Base-by-base conservation (phyloP, 495 filamentous ascomycete genomes). In the Aspergillus avenaceus region DNA sequence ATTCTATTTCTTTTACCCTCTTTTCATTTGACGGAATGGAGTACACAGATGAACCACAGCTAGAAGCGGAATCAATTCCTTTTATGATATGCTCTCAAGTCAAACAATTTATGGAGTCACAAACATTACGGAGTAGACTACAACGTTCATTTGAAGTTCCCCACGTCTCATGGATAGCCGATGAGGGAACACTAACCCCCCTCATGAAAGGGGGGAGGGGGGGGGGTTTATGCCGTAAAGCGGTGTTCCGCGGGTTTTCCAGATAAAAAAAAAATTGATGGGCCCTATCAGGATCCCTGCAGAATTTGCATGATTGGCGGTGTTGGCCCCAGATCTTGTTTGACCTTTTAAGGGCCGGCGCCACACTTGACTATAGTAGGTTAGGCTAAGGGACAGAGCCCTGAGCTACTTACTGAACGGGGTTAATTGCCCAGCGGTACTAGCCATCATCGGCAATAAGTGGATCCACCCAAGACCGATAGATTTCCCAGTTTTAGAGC, bases 231-330 rank as follows among this genome's bases (percentile, higher is more conserved):
- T n/a, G n/a, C n/a, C n/a, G n/a, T n/a, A n/a, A n/a, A n/a, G n/a
- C n/a, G n/a, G n/a, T n/a, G n/a, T 38, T 38, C 34, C 34, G 16
- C 21, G 16, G 34, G 34, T 38, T 38, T 38, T 21, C 34, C 16
- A 21, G 34, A 21, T 38, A 14, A 38, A 14, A 16, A n/a, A n/a
- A 36, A 38, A 3, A 19, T 21, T 11, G 16, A 19, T 19, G 16
- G 14, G 6, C 34, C 34, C 21, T 38, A 38, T 38, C 34, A 38
- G 7, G 16, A 38, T 27, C 42, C 42, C 42, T 45, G 42, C 42
- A 45, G 42, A 45, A 31, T 19, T 8, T 18, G 23, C 13, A 13
- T 45, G 42, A 45, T 45, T 45, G 42, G 42, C 42, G 26, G 34
- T 21, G 14, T 18, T 31, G 8, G 41, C 41, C 42, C 34, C 42